Percentiles rank a stretch among this genome's conserved stretches.
These are phyloP conservation scores for Angomonas desouzai DNA, from an alignment of 208 protist species.

Conservation along the genomic window DNA sequence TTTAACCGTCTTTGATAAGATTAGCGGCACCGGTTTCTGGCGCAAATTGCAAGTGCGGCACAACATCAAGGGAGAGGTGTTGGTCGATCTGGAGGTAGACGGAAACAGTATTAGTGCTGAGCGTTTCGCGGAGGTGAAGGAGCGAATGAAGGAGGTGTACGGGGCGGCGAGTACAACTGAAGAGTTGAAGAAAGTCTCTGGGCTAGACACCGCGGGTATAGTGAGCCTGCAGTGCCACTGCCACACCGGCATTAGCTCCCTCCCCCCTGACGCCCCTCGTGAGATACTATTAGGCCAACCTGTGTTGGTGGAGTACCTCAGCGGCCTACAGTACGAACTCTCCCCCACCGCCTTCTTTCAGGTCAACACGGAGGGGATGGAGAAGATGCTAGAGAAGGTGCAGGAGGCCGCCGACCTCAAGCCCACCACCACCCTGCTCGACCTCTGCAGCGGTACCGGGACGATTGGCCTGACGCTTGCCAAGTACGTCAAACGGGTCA, in stretches of 20 bases:
- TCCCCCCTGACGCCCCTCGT: slow-evolving; percentile 52
- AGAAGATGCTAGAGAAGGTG: slow-evolving; percentile 80
- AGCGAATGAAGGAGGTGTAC: slow-evolving; percentile 31
- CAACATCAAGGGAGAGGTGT: slow-evolving; percentile 81
- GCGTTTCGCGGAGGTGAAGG: slow-evolving; percentile 33
- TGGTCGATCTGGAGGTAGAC: slow-evolving; percentile 77
- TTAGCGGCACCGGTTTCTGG: slow-evolving; percentile 83
- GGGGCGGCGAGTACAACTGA: slow-evolving; percentile 12
- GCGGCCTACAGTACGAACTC: slow-evolving; percentile 84
- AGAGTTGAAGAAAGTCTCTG: slow-evolving; percentile 15
- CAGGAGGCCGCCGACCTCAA: slow-evolving; percentile 50
- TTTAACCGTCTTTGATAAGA: slow-evolving; percentile 75
- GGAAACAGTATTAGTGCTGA: slow-evolving; percentile 23
- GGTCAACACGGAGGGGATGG: slow-evolving; percentile 91
- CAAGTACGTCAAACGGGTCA: slow-evolving; percentile 74
- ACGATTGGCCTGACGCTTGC: slow-evolving; percentile 92
- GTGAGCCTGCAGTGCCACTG: slow-evolving; percentile 75
- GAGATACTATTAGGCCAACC: slow-evolving; percentile 53
- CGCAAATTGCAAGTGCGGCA: slow-evolving; percentile 86
- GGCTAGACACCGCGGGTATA: slow-evolving; percentile 32
- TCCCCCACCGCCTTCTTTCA: slow-evolving; percentile 95
- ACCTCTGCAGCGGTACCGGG: slow-evolving; percentile 95
- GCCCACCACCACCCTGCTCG: slow-evolving; percentile 76
- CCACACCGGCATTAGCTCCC: slow-evolving; percentile 64
- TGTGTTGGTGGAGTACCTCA: slow-evolving; percentile 70